Conservation (phyloP, 345 rosid genomes). For the Gynandropsis gynandra region DNA sequence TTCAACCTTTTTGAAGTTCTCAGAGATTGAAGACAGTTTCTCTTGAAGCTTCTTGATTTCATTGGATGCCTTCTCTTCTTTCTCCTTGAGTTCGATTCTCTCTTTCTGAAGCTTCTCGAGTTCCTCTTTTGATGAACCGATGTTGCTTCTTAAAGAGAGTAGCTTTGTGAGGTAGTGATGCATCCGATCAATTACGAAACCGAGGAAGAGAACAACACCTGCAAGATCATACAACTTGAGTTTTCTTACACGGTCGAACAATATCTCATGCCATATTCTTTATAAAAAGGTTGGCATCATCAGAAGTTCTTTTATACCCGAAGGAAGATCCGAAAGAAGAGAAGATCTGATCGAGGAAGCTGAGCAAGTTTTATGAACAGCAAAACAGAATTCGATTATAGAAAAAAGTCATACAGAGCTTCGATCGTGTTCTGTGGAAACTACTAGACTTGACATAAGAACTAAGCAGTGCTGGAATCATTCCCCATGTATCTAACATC, state of each 20-base stretch:
- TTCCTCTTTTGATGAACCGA: constrained; percentile 66
- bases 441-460: too few species aligned
- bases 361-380: too few species aligned
- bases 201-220: constrained; percentile 85
- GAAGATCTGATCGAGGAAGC: too few species aligned
- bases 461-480: too few species aligned
- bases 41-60: constrained; percentile 54
- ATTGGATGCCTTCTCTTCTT: constrained; percentile 54
- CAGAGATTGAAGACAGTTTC: constrained; percentile 39
- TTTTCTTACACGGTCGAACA: background rate
- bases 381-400: too few species aligned
- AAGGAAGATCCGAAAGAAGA: too few species aligned
- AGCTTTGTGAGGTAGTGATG: constrained; percentile 80
- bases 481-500: too few species aligned
- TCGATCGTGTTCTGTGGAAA: too few species aligned
- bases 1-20: constrained; percentile 61
- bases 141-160: constrained; percentile 44
- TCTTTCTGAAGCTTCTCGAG: constrained; percentile 60
- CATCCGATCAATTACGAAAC: constrained; percentile 78
- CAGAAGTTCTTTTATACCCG: too few species aligned
- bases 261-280: too few species aligned
- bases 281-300: too few species aligned
- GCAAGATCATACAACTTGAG: constrained; percentile 29
- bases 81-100: constrained; percentile 48
- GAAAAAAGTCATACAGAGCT: too few species aligned